Conservation (phyloP, 2,329 filamentous ascomycete species). For the Ophiostoma quercus region DNA sequence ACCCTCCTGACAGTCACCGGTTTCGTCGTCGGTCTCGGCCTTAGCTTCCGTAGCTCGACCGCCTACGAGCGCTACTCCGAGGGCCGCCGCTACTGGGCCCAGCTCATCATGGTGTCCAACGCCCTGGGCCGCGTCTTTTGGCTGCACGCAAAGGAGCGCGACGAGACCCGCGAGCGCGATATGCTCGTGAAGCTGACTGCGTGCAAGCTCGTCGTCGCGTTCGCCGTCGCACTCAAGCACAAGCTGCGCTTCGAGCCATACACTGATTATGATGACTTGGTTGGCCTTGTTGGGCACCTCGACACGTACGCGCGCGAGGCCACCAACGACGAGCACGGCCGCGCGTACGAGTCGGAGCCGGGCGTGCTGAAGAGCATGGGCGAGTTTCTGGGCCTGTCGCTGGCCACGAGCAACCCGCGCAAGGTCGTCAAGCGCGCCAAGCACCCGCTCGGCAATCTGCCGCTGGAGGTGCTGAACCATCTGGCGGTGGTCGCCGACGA, state of each 20-base stretch:
- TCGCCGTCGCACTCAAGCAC: background rate
- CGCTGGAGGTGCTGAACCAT: background rate
- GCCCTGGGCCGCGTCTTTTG: slow-evolving; percentile 73
- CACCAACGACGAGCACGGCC: slow-evolving; percentile 36
- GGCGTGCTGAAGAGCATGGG: slow-evolving; percentile 42
- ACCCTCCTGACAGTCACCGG: slow-evolving; percentile 73
- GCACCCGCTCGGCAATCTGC: background rate
- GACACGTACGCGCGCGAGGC: slow-evolving; percentile 57
- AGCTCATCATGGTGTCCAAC: slow-evolving; percentile 57
- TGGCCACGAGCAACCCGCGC: background rate
- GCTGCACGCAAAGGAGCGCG: slow-evolving; percentile 65
- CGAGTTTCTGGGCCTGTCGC: background rate
- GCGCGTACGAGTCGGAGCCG: slow-evolving; percentile 31
- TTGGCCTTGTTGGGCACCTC: slow-evolving; percentile 56
- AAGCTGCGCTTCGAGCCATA: slow-evolving; percentile 1
- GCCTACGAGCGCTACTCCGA: slow-evolving; percentile 64
- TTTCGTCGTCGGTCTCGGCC: slow-evolving; percentile 73
- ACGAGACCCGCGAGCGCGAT: slow-evolving; percentile 53
- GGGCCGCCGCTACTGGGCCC: slow-evolving; percentile 52
- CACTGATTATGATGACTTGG: slow-evolving; percentile 20
- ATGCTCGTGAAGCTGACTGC: slow-evolving; percentile 60
- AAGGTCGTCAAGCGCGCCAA: background rate
- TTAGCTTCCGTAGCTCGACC: slow-evolving; percentile 72
- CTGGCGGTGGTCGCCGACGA: background rate
- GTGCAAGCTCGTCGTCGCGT: background rate